These are phyloP conservation scores for Tricholoma terreum DNA, from an alignment of 768 basidiomycete species.

Conservation along the genomic window DNA sequence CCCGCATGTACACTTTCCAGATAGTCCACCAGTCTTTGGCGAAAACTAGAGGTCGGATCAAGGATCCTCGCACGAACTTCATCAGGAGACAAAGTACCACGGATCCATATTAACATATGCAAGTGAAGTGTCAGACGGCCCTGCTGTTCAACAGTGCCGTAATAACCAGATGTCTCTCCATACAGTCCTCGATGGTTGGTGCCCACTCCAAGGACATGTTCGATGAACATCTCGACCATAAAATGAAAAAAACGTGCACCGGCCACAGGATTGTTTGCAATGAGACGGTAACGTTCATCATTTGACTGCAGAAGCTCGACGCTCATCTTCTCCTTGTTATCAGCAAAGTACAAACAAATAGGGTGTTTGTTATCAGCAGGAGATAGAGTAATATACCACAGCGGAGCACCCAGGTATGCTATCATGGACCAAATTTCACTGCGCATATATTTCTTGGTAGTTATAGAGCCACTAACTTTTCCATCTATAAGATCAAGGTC, in stretches of 20 bases:
- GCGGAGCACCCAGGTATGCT: constrained; percentile 23
- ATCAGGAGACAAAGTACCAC: not conserved
- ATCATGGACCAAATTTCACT: constrained; percentile 21
- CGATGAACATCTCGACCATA: constrained; percentile 15
- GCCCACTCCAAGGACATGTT: constrained; percentile 19
- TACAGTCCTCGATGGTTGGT: constrained; percentile 16
- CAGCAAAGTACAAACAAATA: not conserved
- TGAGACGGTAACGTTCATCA: not conserved
- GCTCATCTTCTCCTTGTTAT: not conserved
- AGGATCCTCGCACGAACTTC: not conserved
- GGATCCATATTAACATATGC: constrained; percentile 11
- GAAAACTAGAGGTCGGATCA: constrained; percentile 12
- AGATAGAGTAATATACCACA: constrained; percentile 34
- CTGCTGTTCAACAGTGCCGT: constrained; percentile 35
- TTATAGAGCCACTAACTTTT: constrained; percentile 20
- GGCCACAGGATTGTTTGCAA: not conserved
- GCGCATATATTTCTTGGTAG: constrained; percentile 20
- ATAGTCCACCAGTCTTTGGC: constrained; percentile 14
- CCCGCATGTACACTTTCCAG: constrained; percentile 19
- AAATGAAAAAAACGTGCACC: constrained; percentile 25
- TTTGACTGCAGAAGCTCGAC: not conserved
- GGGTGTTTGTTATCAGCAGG: not conserved
- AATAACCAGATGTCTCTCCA: constrained; percentile 17
- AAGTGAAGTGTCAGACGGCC: constrained; percentile 35
- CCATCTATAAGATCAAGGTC: constrained; percentile 16